Evolutionary conservation across 2,329 filamentous ascomycete genomes (phyloP), one percentile per base, ranked within the genome.

Genomic region (Fusarium sp.): DNA sequence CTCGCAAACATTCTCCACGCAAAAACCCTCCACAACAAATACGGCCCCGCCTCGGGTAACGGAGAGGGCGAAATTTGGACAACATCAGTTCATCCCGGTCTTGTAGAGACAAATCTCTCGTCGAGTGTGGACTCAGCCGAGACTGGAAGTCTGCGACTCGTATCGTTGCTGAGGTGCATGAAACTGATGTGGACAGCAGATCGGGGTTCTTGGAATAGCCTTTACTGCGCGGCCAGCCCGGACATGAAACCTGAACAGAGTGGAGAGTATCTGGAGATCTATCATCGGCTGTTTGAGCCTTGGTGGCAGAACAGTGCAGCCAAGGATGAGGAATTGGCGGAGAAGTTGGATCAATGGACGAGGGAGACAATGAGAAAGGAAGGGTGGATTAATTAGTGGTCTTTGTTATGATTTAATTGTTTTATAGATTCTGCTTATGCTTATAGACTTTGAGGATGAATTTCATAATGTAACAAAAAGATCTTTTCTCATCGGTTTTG

Each of bases 1-100:
- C 66, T 77, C 2, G 75, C 51, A 47, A 77, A 77, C 10, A 41
- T 77, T 14, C 50, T 77, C 1, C 75, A 77, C 28, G n/a, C 72
- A 1, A 75, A 57, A 30, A 64, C 50, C 0, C 34, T 77, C 0
- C 64, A 77, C 24, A 71, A 54, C 14, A 52, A 34, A 5, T 74
- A 77, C 30, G 75, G 75, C 0, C 74, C 75, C 2, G 47, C 52
- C 8, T 72, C 75, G 2, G 24, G 28, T 9, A 52, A 48, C 6
- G 34, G 26, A 6, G 50, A 70, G 8, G 64, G 72, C 5, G 72
- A 75, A 8, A 72, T 77, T 13, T 77, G 75, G 75, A 41, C 39
- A 1, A 36, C 75, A 0, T 47, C 58, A 3, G 72, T 77, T 0
- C 74, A 77, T 22, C 75, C 75, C 1, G 74, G 75, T 0, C 24